Evolutionary conservation across 345 rosid species (phyloP).

Genomic region (Pugionium cornutum): DNA sequence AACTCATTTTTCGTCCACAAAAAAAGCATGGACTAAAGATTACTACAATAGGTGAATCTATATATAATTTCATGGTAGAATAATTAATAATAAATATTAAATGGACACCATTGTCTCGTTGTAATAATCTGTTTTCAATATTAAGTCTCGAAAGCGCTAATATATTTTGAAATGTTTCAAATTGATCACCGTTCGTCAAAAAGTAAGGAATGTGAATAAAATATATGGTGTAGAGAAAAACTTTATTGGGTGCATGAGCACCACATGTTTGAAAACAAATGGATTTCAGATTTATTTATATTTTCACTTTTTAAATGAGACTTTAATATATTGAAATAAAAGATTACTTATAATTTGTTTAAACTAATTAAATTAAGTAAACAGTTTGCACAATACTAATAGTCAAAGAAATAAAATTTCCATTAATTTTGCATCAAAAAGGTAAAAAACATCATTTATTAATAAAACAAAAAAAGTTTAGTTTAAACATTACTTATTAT

Average conservation of each 20-base stretch:
- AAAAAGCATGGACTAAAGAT: background rate
- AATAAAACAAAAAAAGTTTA: no score
- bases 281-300: background rate
- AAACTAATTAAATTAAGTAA: no score
- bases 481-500: no score
- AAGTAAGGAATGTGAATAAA: slow-evolving; percentile 17
- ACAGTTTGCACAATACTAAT: no score
- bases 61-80: background rate
- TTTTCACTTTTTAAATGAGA: no score
- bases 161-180: slow-evolving; percentile 13
- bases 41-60: background rate
- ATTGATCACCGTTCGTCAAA: slow-evolving; percentile 21
- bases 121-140: background rate
- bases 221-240: slow-evolving; percentile 16
- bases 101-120: background rate
- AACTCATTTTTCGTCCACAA: background rate
- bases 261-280: slow-evolving; percentile 27
- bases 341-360: no score
- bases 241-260: slow-evolving; percentile 32
- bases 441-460: no score
- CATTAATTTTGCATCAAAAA: no score
- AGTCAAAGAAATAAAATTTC: no score
- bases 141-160: background rate
- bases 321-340: no score
- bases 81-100: background rate